These are phyloP conservation scores for Trichoderma breve DNA, from an alignment of 2,329 filamentous ascomycete species.

Conservation along the genomic window DNA sequence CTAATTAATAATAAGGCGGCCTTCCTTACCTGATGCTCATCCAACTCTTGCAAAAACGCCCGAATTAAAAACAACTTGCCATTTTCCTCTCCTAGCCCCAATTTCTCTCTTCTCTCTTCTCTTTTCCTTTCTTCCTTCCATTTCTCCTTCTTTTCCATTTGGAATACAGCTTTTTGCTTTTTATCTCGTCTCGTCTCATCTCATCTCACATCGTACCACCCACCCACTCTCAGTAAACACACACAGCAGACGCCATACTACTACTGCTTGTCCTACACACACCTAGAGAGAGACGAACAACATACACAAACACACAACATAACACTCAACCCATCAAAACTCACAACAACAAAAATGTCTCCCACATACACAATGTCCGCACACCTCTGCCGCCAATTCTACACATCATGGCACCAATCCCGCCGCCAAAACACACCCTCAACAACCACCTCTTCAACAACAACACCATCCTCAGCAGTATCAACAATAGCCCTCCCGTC, in stretches of 20 bases:
- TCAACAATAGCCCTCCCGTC: conserved; percentile 26
- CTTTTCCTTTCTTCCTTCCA: too few relatives aligned
- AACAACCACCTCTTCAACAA: not conserved
- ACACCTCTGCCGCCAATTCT: conserved; percentile 60
- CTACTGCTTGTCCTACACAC: not conserved
- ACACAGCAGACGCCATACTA: not conserved
- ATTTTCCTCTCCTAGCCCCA: not conserved
- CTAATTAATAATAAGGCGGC: not conserved
- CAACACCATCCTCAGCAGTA: not conserved
- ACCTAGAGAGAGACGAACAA: too few relatives aligned
- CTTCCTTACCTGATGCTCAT: not conserved
- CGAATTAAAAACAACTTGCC: not conserved
- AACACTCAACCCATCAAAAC: not conserved
- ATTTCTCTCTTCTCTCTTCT: not conserved
- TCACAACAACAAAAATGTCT: conserved; percentile 43
- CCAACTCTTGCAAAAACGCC: not conserved
- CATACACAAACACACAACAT: not conserved
- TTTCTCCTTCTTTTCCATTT: not conserved
- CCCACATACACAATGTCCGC: conserved; percentile 61
- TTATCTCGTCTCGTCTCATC: too few relatives aligned
- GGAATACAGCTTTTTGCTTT: too few relatives aligned
- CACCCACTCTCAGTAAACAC: not conserved
- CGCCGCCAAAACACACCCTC: conserved; percentile 37
- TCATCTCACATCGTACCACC: not conserved
- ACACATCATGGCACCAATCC: conserved; percentile 56